These are phyloP conservation scores for Davidsoniella eucalypti DNA, from an alignment of 2,329 filamentous ascomycete species.

Conservation along the genomic window DNA sequence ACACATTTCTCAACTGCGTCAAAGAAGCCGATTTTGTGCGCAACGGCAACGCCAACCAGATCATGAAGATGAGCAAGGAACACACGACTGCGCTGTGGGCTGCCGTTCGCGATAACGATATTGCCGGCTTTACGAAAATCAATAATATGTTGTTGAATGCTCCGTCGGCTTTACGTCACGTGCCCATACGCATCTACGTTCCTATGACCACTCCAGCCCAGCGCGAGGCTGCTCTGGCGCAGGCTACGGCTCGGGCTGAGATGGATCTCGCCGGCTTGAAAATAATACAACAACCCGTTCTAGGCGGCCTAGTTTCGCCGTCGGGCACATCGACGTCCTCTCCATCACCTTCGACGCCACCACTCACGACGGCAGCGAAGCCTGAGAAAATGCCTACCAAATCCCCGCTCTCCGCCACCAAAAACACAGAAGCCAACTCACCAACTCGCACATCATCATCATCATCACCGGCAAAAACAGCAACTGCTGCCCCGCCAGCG, in stretches of 20 bases:
- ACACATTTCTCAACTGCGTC: conserved; percentile 47
- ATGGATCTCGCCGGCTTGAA: not conserved
- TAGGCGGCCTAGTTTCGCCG: too few species aligned
- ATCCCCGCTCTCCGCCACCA: not conserved
- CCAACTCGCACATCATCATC: too few species aligned
- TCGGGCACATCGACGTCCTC: not conserved
- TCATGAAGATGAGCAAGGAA: conserved; percentile 75
- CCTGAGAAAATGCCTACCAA: not conserved
- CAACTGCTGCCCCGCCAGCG: conserved; percentile 11
- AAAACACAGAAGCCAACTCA: too few species aligned
- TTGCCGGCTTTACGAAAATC: conserved; percentile 53
- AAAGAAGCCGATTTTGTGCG: conserved; percentile 74
- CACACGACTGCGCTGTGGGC: conserved; percentile 74
- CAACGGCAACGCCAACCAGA: conserved; percentile 74
- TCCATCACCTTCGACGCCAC: not conserved
- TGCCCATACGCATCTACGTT: conserved; percentile 82
- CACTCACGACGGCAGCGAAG: too few species aligned
- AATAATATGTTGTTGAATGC: conserved; percentile 63
- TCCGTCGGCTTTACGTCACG: conserved; percentile 56
- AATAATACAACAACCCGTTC: too few species aligned
- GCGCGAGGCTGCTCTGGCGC: conserved; percentile 18
- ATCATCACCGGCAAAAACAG: conserved; percentile 14
- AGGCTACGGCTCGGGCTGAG: not conserved
- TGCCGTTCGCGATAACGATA: conserved; percentile 63
- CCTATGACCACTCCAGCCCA: conserved; percentile 41